Base-by-base conservation (phyloP, 1,284 basidiomycete species). In the Cryptococcus neoformans region DNA sequence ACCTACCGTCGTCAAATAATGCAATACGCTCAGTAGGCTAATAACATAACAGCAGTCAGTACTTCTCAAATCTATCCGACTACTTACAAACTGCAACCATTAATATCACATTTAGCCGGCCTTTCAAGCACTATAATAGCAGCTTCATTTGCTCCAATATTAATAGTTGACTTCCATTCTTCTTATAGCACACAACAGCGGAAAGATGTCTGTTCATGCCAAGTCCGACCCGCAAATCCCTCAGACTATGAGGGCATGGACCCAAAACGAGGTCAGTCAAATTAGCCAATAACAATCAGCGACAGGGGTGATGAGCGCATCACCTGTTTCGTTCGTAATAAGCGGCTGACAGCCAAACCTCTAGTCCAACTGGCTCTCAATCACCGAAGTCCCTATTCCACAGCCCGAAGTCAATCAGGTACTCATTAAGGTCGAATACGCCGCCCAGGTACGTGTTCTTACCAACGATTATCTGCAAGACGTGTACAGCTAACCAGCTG, bases 371-470 rank as follows among this genome's bases (percentile, higher is more conserved):
- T n/a, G 36, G 36, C 59, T 53, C 10, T 54, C 50, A 6, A 58
- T 77, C 51, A 49, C 68, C 41, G 66, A 72, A 35, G 54, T 71
- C 21, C 57, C 66, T 14, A 59, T 73, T 1, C 75, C 75, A 17
- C 49, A 57, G 49, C 63, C 70, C 12, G 65, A 64, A 41, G 58
- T 62, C 44, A 70, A 71, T 58, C 71, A 78, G 40, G 62, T 78
- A 9, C 62, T 78, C 55, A 62, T 78, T 62, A 76, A 78, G 64
- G 63, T 75, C 47, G 62, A 65, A 21, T 73, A 72, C 51, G 72
- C 69, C 11, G 64, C 71, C 10, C 67, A 65, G 47, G 71, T 71
- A 21, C 55, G 65, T 64, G 37, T 12, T 34, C 17, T 7, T 9
- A 21, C 44, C 4, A 10, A 11, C 11, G 21, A 21, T 21, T 21